These are phyloP conservation scores for Suillus americanus DNA, from an alignment of 768 basidiomycete species.

Conservation along the genomic window DNA sequence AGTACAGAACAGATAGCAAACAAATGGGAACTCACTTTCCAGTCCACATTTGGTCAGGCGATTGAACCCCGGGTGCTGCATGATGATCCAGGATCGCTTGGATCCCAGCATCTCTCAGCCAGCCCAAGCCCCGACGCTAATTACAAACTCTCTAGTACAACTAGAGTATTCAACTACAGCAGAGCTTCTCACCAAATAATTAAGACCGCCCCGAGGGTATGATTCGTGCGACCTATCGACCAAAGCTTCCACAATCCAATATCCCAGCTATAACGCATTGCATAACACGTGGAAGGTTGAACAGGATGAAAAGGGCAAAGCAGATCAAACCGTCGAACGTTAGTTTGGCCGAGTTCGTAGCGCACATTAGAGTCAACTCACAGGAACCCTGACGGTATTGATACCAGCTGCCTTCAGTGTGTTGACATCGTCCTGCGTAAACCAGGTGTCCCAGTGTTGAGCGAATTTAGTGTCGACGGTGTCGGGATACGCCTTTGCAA, in stretches of 20 bases:
- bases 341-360: neutral
- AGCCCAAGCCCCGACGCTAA: slow-evolving; percentile 61
- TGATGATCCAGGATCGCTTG: slow-evolving; percentile 70
- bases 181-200: neutral
- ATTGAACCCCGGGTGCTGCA: slow-evolving; percentile 69
- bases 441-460: too few relatives aligned
- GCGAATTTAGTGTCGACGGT: too few relatives aligned
- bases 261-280: slow-evolving; percentile 55
- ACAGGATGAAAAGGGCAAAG: too few relatives aligned
- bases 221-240: slow-evolving; percentile 62
- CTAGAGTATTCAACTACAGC: neutral
- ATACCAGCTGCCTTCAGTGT: too few relatives aligned
- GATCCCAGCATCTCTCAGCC: slow-evolving; percentile 64
- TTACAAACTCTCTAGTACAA: neutral
- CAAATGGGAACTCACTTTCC: slow-evolving; percentile 47
- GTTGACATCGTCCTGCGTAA: too few relatives aligned
- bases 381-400: too few relatives aligned
- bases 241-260: slow-evolving; percentile 77
- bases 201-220: slow-evolving; percentile 70
- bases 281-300: too few relatives aligned
- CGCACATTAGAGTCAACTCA: neutral
- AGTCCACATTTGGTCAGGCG: slow-evolving; percentile 60
- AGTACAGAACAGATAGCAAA: neutral
- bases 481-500: too few relatives aligned
- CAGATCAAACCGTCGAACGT: neutral